Evolutionary conservation across 2,329 filamentous ascomycete genomes (phyloP), one percentile per base, ranked within the genome.

Genomic region (Diaporthe nobilis): DNA sequence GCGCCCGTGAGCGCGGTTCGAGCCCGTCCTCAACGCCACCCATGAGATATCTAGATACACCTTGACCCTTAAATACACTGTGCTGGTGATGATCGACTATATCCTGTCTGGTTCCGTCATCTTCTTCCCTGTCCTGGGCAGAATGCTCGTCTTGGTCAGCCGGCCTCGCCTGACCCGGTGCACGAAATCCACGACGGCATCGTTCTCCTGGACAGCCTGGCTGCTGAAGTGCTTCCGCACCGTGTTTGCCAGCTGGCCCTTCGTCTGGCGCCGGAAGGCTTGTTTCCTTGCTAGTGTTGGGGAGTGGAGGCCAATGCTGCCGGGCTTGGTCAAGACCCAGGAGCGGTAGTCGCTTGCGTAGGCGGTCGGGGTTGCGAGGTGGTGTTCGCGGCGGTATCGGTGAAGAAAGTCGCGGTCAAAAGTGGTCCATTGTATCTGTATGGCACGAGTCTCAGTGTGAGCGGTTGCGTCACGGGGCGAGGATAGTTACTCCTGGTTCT

Each of bases 201-300:
- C 94, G 81, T 93, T 95, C 86, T 97, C 95, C 78, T 92, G 93
- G 55, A 96, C 91, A 22, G 93, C 93, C 78, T 94, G 88, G 47
- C 91, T 92, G 82, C 97, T 97, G 86, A 97, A 97, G 84, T 97
- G 94, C 83, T 95, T 96, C 78, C 94, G 89, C 67, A 96, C 93
- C 2, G 91, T 89, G 78, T 92, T 88, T 12, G 93, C 93, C 73
- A 97, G 87, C 78, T 94, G 90, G 51, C 95, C 92, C 82, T 94
- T 94, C 80, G 90, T 90, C 82, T 95, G 92, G 73, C 93, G 88
- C 71, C 92, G 87, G 80, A 92, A 88, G 63, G 91, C 87, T 78
- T 90, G 91, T 79, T 88, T 89, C 75, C 93, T 87, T 58, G 92
- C 91, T 91, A 95, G 95, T 34, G 94, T 95, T 8, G 94, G 94